These are phyloP conservation scores for Zancudomyces culisetae DNA, from an alignment of 371 early-diverging fungal genomes.

Conservation along the genomic window DNA sequence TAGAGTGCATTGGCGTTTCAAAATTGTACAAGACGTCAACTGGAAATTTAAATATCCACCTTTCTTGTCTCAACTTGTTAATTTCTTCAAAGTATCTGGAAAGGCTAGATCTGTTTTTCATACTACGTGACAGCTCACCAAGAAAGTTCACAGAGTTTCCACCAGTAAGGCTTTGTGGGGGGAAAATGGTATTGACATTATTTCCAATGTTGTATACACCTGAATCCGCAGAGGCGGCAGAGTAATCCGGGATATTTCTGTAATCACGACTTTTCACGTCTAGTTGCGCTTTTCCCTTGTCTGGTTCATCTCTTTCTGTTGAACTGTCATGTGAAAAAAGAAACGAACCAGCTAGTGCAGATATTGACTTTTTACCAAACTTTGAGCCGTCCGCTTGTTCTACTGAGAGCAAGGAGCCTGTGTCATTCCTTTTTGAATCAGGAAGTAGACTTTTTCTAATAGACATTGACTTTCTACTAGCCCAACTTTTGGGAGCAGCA, in stretches of 20 bases:
- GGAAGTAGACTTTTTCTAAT: too few species aligned
- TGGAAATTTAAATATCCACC: not conserved
- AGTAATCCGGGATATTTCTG: too few species aligned
- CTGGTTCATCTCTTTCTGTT: not conserved
- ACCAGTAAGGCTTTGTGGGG: too few species aligned
- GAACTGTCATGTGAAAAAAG: not conserved
- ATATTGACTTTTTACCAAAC: not conserved
- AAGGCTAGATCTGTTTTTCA: not conserved
- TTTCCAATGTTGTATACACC: not conserved
- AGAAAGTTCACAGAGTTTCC: too few species aligned
- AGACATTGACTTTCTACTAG: too few species aligned
- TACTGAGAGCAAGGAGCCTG: too few species aligned
- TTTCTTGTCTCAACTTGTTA: not conserved
- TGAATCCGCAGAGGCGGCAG: not conserved
- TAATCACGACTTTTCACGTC: not conserved
- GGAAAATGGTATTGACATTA: not conserved
- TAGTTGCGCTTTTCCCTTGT: not conserved
- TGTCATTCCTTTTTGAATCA: too few species aligned
- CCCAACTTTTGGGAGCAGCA: too few species aligned
- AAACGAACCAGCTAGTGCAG: not conserved
- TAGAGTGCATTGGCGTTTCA: not conserved
- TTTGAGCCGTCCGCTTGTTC: not conserved
- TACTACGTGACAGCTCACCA: not conserved
- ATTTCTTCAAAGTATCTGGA: not conserved
- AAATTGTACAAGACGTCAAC: not conserved